Percentiles rank a stretch among this genome's conserved stretches.
phyloP scores from a whole-genome alignment of 805 yeast genomes.

The Kodamaea sagamina region DNA sequence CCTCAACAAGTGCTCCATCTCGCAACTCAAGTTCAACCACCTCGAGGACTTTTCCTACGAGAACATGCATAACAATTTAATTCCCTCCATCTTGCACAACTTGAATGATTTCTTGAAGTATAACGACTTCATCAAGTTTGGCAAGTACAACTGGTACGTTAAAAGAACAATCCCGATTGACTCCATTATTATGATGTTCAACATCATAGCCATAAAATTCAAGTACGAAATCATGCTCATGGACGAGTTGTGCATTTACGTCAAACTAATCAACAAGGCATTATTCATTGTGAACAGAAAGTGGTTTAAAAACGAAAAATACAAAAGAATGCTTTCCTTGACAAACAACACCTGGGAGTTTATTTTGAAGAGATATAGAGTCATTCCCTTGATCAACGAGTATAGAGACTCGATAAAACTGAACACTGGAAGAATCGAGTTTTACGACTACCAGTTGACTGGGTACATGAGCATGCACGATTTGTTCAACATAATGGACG shows the following conservation, averaged over 20 bases:
- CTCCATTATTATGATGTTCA: slow-evolving; percentile 53
- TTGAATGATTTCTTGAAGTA: slow-evolving; percentile 55
- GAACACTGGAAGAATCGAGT: slow-evolving; percentile 26
- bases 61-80: slow-evolving; percentile 52
- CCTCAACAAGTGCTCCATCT: slow-evolving; percentile 38
- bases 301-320: slow-evolving; percentile 49
- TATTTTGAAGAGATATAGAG: slow-evolving; percentile 37
- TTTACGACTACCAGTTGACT: slow-evolving; percentile 43
- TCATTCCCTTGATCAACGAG: slow-evolving; percentile 31
- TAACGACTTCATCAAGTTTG: slow-evolving; percentile 53
- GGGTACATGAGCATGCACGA: slow-evolving; percentile 43
- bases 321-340: slow-evolving; percentile 46
- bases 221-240: slow-evolving; percentile 42
- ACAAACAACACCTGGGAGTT: slow-evolving; percentile 47
- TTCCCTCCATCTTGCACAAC: slow-evolving; percentile 59
- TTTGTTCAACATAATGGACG: slow-evolving; percentile 44
- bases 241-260: slow-evolving; percentile 39
- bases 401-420: slow-evolving; percentile 21
- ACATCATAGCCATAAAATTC: slow-evolving; percentile 55
- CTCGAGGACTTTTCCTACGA: slow-evolving; percentile 48
- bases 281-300: slow-evolving; percentile 44
- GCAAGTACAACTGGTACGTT: slow-evolving; percentile 61
- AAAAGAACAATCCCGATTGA: slow-evolving; percentile 63
- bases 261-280: slow-evolving; percentile 43
- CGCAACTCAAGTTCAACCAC: slow-evolving; percentile 38